phyloP scores from a whole-genome alignment of 371 early-diverging fungal genomes.

The Mortierella sp. region DNA sequence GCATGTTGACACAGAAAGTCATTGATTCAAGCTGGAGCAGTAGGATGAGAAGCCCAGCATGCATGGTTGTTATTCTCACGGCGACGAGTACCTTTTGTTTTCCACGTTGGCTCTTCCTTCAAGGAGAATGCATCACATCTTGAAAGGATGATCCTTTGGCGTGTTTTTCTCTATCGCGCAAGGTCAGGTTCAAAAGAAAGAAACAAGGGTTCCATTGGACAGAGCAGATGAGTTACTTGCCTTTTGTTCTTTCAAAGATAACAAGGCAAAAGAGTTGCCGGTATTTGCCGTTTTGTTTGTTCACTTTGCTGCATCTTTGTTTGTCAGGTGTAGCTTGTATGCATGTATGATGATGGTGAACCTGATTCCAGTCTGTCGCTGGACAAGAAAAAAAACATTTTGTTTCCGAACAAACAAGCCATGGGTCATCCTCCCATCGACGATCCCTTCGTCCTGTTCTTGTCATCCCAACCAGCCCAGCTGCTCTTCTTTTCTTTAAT shows the following conservation, averaged over 20 bases:
- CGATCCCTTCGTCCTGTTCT: background rate
- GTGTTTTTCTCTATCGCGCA: background rate
- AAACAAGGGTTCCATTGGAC: background rate
- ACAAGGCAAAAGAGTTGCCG: background rate
- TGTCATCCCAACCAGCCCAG: background rate
- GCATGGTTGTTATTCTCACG: background rate
- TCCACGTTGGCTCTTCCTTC: background rate
- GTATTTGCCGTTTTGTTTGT: background rate
- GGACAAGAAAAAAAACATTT: background rate
- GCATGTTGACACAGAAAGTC: background rate
- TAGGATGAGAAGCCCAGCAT: no score
- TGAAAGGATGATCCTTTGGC: background rate
- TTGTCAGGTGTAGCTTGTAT: background rate
- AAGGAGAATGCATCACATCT: background rate
- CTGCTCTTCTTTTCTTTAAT: background rate
- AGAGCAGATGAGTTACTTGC: background rate
- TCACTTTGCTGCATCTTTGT: background rate
- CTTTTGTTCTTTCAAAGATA: no score
- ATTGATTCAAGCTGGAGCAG: background rate
- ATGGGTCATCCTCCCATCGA: background rate
- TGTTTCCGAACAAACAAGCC: background rate
- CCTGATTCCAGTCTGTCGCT: constrained; percentile 4
- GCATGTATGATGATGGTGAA: background rate
- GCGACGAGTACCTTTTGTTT: background rate
- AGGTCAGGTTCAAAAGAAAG: background rate